phyloP scores from a whole-genome alignment of 2,329 filamentous ascomycete species.

The Rutstroemia sp. region DNA sequence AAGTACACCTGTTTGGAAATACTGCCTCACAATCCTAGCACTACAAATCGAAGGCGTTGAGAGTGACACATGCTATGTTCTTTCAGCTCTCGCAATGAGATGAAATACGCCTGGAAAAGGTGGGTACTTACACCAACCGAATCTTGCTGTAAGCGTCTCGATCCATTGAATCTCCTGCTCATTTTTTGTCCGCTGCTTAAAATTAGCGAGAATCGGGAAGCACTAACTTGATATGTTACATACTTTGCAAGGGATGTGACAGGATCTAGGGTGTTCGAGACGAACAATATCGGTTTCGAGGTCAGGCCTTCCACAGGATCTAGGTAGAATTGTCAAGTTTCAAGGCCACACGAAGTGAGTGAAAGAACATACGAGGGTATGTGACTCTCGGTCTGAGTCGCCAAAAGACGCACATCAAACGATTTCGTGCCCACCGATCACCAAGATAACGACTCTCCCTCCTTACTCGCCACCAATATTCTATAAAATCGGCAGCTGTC shows the following conservation, averaged over 20 bases:
- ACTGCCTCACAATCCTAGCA: not conserved
- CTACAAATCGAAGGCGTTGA: not conserved
- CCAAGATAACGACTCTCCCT: not conserved
- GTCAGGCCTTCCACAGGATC: constrained; percentile 13
- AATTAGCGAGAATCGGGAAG: not conserved
- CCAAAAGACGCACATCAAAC: not conserved
- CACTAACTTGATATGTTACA: not conserved
- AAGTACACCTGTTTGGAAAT: not conserved
- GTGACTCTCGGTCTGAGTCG: not conserved
- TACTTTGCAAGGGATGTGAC: constrained; percentile 29
- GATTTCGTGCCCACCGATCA: not conserved
- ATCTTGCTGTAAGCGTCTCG: constrained; percentile 22
- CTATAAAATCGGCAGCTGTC: not conserved
- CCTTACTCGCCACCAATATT: not conserved
- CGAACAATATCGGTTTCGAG: constrained; percentile 33
- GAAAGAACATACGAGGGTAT: not conserved
- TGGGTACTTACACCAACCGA: not conserved
- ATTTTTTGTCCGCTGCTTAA: constrained; percentile 19
- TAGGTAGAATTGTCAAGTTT: not conserved
- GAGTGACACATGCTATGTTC: not conserved
- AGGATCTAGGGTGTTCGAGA: constrained; percentile 34
- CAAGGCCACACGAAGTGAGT: not conserved
- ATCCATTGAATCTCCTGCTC: constrained; percentile 21
- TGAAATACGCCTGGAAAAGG: not conserved
- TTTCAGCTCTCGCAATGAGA: not conserved